A percentile compares a stretch with the other conserved stretches of the same genome.
Evolutionary conservation across 805 yeast species (phyloP).

Genomic region (Lipomyces spencermartinsiae): DNA sequence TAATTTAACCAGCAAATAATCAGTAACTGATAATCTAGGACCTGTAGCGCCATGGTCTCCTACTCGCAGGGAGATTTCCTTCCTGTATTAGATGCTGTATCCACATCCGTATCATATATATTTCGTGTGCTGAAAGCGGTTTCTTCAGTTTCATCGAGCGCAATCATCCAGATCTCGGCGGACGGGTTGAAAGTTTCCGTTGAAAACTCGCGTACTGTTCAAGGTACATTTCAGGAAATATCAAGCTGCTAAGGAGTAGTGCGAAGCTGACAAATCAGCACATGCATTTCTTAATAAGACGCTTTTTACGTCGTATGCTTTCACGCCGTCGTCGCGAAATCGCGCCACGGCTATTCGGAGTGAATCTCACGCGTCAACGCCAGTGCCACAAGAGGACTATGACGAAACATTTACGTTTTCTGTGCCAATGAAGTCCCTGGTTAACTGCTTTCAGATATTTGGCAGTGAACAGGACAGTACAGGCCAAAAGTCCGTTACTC

Average conservation of each 20-base stretch:
- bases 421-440: slow-evolving; percentile 28
- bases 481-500: background rate
- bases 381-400: slow-evolving; percentile 8
- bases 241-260: background rate
- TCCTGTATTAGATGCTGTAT: slow-evolving; percentile 33
- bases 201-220: slow-evolving; percentile 24
- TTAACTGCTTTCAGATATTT: slow-evolving; percentile 36
- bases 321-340: slow-evolving; percentile 14
- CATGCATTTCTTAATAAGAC: slow-evolving; percentile 27
- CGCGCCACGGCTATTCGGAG: background rate
- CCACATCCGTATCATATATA: slow-evolving; percentile 33
- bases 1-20: too few species aligned
- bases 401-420: slow-evolving; percentile 19
- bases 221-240: slow-evolving; percentile 7
- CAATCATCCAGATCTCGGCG: slow-evolving; percentile 22
- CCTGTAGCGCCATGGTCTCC: slow-evolving; percentile 4
- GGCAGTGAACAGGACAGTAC: slow-evolving; percentile 11
- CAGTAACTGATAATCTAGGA: background rate
- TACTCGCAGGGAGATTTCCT: background rate
- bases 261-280: slow-evolving; percentile 19
- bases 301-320: slow-evolving; percentile 28
- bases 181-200: slow-evolving; percentile 32
- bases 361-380: slow-evolving; percentile 1
- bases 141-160: slow-evolving; percentile 28
- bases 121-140: slow-evolving; percentile 29